These are phyloP conservation scores for Entamoeba histolytica DNA, from an alignment of 208 protist genomes.

Conservation along the genomic window DNA sequence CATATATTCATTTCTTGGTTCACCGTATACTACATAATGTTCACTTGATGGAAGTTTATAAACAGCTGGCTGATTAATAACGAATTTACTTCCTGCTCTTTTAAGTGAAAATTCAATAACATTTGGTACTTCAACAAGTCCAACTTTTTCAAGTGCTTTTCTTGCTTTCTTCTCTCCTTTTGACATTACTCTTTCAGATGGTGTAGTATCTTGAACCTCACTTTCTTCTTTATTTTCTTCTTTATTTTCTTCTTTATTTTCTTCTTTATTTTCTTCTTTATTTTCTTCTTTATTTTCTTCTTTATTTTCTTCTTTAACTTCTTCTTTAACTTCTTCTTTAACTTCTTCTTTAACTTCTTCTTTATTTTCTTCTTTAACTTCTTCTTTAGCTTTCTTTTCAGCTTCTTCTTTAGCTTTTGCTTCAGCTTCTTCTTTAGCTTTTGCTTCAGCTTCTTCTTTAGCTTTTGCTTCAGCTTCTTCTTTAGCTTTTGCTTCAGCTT, in stretches of 20 bases:
- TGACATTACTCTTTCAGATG: background rate
- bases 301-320: no score
- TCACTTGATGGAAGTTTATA: background rate
- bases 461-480: no score
- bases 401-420: no score
- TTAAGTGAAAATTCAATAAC: background rate
- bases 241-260: background rate
- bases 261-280: no score
- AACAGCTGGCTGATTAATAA: background rate
- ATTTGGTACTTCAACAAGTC: background rate
- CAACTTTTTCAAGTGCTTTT: background rate
- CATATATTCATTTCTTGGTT: background rate
- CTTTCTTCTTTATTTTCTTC: background rate
- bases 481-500: no score
- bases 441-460: no score
- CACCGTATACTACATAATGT: background rate
- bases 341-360: no score
- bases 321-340: no score
- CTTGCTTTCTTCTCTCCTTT: background rate
- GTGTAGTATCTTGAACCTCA: background rate
- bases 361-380: no score
- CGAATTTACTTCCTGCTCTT: background rate
- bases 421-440: no score
- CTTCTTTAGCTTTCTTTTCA: no score
- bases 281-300: no score